Evolutionary conservation across 2,329 filamentous ascomycete species (phyloP).

Genomic region (Colletotrichum coccodes): DNA sequence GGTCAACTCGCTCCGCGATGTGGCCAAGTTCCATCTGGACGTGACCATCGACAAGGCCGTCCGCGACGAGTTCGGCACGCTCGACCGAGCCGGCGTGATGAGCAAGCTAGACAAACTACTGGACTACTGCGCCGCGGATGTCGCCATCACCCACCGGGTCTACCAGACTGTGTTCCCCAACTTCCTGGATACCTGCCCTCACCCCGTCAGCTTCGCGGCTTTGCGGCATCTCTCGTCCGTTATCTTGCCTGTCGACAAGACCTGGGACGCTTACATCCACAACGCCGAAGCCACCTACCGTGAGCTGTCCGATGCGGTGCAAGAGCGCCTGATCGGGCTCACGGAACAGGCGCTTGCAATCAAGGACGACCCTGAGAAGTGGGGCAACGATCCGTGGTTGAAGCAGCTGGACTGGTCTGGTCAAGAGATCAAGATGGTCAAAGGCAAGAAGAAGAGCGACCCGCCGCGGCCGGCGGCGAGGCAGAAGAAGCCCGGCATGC

Average conservation of each 20-base stretch:
- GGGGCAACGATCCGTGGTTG: slow-evolving; percentile 88
- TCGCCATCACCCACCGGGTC: slow-evolving; percentile 91
- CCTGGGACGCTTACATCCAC: slow-evolving; percentile 86
- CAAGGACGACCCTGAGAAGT: slow-evolving; percentile 75
- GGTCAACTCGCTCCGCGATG: slow-evolving; percentile 92
- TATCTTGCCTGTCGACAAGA: slow-evolving; percentile 88
- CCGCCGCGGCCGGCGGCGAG: slow-evolving; percentile 79
- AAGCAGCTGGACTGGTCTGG: slow-evolving; percentile 95
- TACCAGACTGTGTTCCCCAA: slow-evolving; percentile 93
- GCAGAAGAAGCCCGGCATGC: slow-evolving; percentile 96
- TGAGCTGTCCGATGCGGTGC: slow-evolving; percentile 79
- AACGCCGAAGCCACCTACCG: slow-evolving; percentile 89
- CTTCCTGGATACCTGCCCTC: slow-evolving; percentile 90
- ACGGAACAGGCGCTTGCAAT: slow-evolving; percentile 81
- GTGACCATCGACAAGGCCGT: slow-evolving; percentile 90
- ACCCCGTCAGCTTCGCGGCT: slow-evolving; percentile 96
- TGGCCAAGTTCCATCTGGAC: slow-evolving; percentile 95
- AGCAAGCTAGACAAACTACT: slow-evolving; percentile 83
- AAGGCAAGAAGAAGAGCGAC: slow-evolving; percentile 88
- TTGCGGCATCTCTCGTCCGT: slow-evolving; percentile 92
- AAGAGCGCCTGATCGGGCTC: slow-evolving; percentile 77
- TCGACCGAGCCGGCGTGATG: slow-evolving; percentile 77
- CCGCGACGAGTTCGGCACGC: slow-evolving; percentile 86
- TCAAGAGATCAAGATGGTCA: slow-evolving; percentile 90
- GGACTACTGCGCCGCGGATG: slow-evolving; percentile 95